These are phyloP conservation scores for Pneumocystis carinii DNA, from an alignment of 1,139 yeast species.

Conservation along the genomic window DNA sequence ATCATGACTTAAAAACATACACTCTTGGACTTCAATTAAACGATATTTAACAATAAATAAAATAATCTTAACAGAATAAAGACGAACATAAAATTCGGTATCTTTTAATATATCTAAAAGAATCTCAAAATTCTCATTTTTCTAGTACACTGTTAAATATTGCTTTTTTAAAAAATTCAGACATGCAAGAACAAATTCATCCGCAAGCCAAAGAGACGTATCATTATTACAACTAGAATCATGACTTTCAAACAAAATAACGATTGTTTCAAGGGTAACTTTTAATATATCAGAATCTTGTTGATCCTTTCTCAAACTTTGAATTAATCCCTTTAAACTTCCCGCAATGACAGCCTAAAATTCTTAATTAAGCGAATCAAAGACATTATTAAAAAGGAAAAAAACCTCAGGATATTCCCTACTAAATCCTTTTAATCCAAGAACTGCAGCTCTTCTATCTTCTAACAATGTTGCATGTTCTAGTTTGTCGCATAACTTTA, in stretches of 20 bases:
- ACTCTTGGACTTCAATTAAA: constrained; percentile 57
- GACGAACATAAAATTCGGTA: constrained; percentile 56
- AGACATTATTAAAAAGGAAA: not conserved
- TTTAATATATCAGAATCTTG: constrained; percentile 61
- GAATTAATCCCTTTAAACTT: constrained; percentile 63
- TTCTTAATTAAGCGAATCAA: not conserved
- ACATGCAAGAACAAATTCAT: constrained; percentile 56
- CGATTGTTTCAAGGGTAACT: constrained; percentile 71
- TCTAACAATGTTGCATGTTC: constrained; percentile 68
- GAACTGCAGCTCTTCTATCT: constrained; percentile 82
- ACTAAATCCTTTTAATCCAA: constrained; percentile 79
- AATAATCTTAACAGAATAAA: constrained; percentile 69
- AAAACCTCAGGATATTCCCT: constrained; percentile 66
- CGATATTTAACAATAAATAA: constrained; percentile 76
- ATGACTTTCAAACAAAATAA: constrained; percentile 60
- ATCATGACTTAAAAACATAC: constrained; percentile 56
- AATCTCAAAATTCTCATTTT: constrained; percentile 39
- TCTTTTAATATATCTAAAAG: constrained; percentile 44
- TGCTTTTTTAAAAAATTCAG: constrained; percentile 16
- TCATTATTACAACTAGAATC: constrained; percentile 43
- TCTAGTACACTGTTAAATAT: constrained; percentile 21
- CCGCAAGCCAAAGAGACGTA: constrained; percentile 88
- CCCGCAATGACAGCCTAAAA: constrained; percentile 57
- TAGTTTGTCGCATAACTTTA: constrained; percentile 75
- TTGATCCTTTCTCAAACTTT: constrained; percentile 49